Conservation (phyloP, 768 basidiomycete species). For the Pleurotus eryngii region DNA sequence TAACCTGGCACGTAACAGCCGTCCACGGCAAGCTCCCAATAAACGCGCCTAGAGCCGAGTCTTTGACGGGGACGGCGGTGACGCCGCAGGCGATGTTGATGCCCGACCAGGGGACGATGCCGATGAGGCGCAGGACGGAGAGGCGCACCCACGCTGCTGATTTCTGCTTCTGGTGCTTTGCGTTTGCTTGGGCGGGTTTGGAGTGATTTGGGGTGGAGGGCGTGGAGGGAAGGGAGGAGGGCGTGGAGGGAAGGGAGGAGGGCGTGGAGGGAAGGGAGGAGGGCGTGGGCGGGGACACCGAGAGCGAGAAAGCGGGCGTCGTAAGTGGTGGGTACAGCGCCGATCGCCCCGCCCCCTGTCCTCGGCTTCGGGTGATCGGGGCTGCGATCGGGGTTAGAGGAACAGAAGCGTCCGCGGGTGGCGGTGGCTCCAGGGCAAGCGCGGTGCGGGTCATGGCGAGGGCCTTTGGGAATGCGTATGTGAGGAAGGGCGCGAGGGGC, state of each 20-base stretch:
- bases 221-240: slow-evolving; percentile 30
- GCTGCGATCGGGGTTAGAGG: not conserved
- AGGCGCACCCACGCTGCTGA: slow-evolving; percentile 78
- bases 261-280: slow-evolving; percentile 32
- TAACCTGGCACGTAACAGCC: slow-evolving; percentile 85
- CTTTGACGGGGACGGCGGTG: slow-evolving; percentile 70
- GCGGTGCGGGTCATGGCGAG: slow-evolving; percentile 82
- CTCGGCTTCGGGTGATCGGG: too few relatives aligned
- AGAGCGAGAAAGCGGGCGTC: too few relatives aligned
- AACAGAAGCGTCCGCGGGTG: not conserved
- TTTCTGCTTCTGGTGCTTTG: slow-evolving; percentile 12
- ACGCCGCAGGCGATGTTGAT: slow-evolving; percentile 97
- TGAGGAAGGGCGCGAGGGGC: slow-evolving; percentile 82
- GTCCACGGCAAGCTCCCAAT: slow-evolving; percentile 88
- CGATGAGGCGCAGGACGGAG: slow-evolving; percentile 84
- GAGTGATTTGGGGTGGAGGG: slow-evolving; percentile 18
- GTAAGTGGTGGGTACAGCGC: too few relatives aligned
- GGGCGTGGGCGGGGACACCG: too few relatives aligned
- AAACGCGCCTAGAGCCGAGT: slow-evolving; percentile 79
- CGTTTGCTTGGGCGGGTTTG: slow-evolving; percentile 10
- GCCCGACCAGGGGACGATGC: slow-evolving; percentile 94
- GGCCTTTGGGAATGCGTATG: slow-evolving; percentile 78
- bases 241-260: slow-evolving; percentile 20
- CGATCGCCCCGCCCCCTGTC: too few relatives aligned
- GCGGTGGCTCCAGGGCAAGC: slow-evolving; percentile 62